Conservation (phyloP, 2,329 filamentous ascomycete species). For the Fusarium illudens region DNA sequence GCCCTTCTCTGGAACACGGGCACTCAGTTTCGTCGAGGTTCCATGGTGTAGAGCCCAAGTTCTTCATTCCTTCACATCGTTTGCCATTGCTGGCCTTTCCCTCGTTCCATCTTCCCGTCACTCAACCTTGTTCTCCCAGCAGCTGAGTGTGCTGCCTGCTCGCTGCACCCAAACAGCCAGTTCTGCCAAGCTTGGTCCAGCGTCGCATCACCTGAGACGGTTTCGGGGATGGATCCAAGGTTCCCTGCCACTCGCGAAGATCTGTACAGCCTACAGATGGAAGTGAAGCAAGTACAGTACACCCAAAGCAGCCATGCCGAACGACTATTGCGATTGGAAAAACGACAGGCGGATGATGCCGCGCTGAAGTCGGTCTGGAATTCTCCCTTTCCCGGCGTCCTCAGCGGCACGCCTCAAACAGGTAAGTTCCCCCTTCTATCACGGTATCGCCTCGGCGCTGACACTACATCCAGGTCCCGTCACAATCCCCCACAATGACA, state of each 20-base stretch:
- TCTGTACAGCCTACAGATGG: conserved; percentile 74
- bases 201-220: neutral
- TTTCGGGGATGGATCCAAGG: conserved; percentile 69
- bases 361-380: conserved; percentile 88
- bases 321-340: conserved; percentile 68
- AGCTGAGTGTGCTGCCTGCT: neutral
- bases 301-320: conserved; percentile 70
- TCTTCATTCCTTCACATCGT: conserved; percentile 14
- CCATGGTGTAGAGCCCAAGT: conserved; percentile 21
- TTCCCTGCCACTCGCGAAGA: conserved; percentile 69
- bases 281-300: conserved; percentile 73
- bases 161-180: neutral
- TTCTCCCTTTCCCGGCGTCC: conserved; percentile 87
- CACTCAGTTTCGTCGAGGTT: conserved; percentile 9
- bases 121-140: neutral
- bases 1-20: conserved; percentile 7
- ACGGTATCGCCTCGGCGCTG: conserved; percentile 15
- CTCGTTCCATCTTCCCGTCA: conserved; percentile 3
- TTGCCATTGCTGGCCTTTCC: conserved; percentile 16
- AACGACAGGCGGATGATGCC: conserved; percentile 72
- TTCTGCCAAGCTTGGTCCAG: neutral
- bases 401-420: conserved; percentile 86
- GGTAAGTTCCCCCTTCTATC: conserved; percentile 62
- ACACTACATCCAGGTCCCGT: conserved; percentile 70
- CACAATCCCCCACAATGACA: conserved; percentile 80